A percentile compares a stretch with the other conserved stretches of the same genome.
Evolutionary conservation across 345 rosid species (phyloP).

Genomic region (Melaleuca alternifolia): DNA sequence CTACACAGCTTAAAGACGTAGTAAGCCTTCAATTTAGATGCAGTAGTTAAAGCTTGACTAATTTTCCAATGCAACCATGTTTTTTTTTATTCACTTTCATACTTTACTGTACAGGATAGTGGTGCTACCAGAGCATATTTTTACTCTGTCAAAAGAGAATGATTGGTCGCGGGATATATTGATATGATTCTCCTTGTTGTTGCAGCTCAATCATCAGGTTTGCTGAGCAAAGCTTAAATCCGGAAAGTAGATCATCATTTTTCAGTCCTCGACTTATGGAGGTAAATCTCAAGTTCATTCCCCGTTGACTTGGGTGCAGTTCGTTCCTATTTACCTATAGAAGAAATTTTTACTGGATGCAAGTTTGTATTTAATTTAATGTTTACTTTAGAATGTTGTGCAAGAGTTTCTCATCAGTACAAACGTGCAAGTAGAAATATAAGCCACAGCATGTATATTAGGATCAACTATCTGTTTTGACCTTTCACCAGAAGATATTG

Average conservation of each 20-base stretch:
- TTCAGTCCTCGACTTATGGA: slow-evolving; percentile 99
- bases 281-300: slow-evolving; percentile 28
- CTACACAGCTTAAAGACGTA: background rate
- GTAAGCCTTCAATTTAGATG: background rate
- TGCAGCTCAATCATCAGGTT: slow-evolving; percentile 77
- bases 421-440: background rate
- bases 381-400: background rate
- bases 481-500: background rate
- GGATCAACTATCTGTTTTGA: background rate
- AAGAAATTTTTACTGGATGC: background rate
- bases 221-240: slow-evolving; percentile 74
- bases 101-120: background rate
- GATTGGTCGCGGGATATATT: background rate
- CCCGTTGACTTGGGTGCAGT: background rate
- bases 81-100: background rate
- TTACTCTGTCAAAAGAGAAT: background rate
- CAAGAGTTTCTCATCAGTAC: background rate
- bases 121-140: background rate
- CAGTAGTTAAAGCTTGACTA: background rate
- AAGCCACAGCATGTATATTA: background rate
- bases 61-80: background rate
- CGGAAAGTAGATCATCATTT: slow-evolving; percentile 50
- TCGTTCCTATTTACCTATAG: background rate
- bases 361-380: background rate
- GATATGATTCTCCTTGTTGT: slow-evolving; percentile 3